Evolutionary conservation across 306 rosid genomes (phyloP), one percentile per base, ranked within the genome.

Genomic region (Styphnolobium japonicum): DNA sequence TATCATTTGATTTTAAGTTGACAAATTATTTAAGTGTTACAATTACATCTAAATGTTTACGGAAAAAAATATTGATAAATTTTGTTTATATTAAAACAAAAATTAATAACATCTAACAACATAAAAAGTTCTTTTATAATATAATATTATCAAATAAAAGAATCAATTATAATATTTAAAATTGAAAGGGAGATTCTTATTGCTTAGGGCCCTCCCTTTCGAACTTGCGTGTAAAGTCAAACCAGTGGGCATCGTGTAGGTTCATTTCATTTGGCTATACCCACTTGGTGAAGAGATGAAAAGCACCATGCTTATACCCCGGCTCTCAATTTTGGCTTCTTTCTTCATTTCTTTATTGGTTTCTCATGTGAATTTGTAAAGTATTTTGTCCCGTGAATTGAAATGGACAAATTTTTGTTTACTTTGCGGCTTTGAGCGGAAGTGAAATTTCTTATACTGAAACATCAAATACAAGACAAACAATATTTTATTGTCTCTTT

Each of bases 211-310:
- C 27, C 9, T 22, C 16, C 48, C 12, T 16, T 25, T 62, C 18
- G 39, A 45, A 22, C 43, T 36, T 82, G 77, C 60, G 67, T 67
- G 81, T 57, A 60, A 76, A 58, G 66, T 75, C 25, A 22, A 34
- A 75, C 5, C 7, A 58, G 62, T 11, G 7, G 7, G 67, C 16
- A 75, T 56, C 9, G 67, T 57, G 29, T 19, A 75, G 62, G 21
- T 64, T 60, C 56, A 71, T 67, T 75, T 43, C 60, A 58, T 67
- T 58, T 67, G 56, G 60, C 60, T 55, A 16, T 42, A 16, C 52
- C 56, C 21, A 74, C 45, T 23, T 33, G 25, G 48, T 45, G 80
- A 52, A 31, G 10, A 73, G 80, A 66, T 43, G 67, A 76, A 63
- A 82, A 63, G 23, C 61, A 70, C 29, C 18, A 31, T n/a, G 21